Evolutionary conservation across 352 stramenopile genomes (phyloP), one percentile per base, ranked within the genome.

Genomic region (Globisporangium nunn): DNA sequence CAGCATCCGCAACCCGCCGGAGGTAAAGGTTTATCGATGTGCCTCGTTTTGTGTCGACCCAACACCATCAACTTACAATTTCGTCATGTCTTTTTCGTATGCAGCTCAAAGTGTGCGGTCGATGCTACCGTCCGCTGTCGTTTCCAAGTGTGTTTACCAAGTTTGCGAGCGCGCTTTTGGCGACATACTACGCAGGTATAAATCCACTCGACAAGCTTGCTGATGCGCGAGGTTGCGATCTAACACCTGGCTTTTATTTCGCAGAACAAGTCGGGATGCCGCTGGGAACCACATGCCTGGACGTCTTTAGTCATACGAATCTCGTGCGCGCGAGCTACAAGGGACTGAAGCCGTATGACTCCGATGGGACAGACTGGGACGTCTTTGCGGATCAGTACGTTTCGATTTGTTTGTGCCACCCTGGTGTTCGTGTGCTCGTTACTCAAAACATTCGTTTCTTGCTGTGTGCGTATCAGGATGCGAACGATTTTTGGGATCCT

Each of bases 91-190:
- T 45, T 12, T 0, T 12, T 28, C 7, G 23, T 12, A 4, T 52
- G 14, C 40, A 64, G 59, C 6, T 64, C 18, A 53, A 56, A 52
- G 47, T 50, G 15, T 94, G 84, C 47, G 60, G 63, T 10, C 64
- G 71, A 15, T 94, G 84, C 40, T 70, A 75, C 48, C 77, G 81
- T 48, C 70, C 67, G 6, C 69, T 91, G 10, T 58, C 68, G n/a
- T 91, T 94, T 50, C 81, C 81, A 15, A 76, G 78, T 4, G 65
- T 80, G 17, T 94, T 86, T 50, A 88, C 82, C 33, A 91, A 91
- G 62, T 94, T 86, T 64, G 70, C 72, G 11, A 88, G 82, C 41
- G 78, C 69, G 12, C 59, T 94, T 1, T 61, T 94, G 33, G 80
- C 84, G 28, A 75, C 73, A 18, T 87, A 81, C 54, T 91, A 94